Evolutionary conservation across 192 early-diverging fungal species (phyloP).

Genomic region (Mortierella alpina): DNA sequence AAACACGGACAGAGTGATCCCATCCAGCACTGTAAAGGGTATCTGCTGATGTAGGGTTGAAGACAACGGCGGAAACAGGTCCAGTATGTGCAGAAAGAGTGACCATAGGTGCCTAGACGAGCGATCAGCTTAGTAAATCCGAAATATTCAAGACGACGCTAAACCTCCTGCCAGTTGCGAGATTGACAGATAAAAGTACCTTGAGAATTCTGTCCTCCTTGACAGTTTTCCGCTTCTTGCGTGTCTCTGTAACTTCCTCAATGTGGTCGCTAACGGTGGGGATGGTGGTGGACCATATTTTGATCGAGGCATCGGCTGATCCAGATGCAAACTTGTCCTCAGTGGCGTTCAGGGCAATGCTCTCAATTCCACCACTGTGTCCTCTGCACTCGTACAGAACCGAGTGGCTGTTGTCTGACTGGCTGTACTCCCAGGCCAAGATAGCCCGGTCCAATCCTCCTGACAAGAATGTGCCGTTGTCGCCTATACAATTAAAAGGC

Average conservation of each 20-base stretch:
- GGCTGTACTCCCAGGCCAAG: slow-evolving; percentile 71
- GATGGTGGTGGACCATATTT: slow-evolving; percentile 76
- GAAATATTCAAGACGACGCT: background rate
- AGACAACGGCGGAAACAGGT: slow-evolving; percentile 78
- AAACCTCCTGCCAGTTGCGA: no score
- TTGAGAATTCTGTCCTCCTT: slow-evolving; percentile 58
- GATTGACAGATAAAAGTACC: slow-evolving; percentile 6
- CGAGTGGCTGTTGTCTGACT: slow-evolving; percentile 51
- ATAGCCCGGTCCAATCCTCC: slow-evolving; percentile 75
- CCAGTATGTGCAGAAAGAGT: slow-evolving; percentile 80
- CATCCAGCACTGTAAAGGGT: slow-evolving; percentile 88
- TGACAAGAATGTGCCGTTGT: slow-evolving; percentile 61
- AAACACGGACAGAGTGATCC: slow-evolving; percentile 93
- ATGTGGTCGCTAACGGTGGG: slow-evolving; percentile 43
- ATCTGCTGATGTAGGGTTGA: slow-evolving; percentile 64
- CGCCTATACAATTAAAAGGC: slow-evolving; percentile 34
- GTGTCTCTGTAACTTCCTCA: slow-evolving; percentile 47
- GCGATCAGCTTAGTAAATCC: background rate
- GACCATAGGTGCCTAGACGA: slow-evolving; percentile 50
- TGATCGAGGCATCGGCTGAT: slow-evolving; percentile 81
- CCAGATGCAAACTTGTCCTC: slow-evolving; percentile 74
- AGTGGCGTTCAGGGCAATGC: slow-evolving; percentile 70
- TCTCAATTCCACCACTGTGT: slow-evolving; percentile 84
- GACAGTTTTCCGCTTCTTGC: slow-evolving; percentile 64
- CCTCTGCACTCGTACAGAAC: slow-evolving; percentile 79